Conservation (phyloP, 2,329 filamentous ascomycete genomes). For the Corinectria fuckeliana region DNA sequence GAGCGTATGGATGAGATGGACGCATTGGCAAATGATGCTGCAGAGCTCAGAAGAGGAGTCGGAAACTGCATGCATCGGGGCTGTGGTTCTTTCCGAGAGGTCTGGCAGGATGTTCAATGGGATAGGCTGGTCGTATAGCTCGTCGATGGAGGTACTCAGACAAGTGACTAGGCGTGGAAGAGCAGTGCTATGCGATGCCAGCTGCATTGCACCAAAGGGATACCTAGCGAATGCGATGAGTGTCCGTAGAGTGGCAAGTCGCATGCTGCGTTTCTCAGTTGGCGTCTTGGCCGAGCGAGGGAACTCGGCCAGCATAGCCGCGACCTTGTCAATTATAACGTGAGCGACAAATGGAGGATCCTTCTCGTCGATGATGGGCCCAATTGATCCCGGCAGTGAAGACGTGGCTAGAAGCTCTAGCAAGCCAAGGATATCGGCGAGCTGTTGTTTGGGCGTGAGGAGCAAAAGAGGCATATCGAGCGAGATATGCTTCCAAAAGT, state of each 20-base stretch:
- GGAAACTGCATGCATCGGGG: neutral
- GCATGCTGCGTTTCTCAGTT: slow-evolving; percentile 50
- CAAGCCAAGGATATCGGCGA: slow-evolving; percentile 68
- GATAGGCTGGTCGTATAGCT: slow-evolving; percentile 68
- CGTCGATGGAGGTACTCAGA: slow-evolving; percentile 69
- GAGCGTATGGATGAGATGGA: slow-evolving; percentile 59
- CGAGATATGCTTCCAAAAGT: slow-evolving; percentile 73
- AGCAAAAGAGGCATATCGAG: slow-evolving; percentile 71
- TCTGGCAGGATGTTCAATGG: slow-evolving; percentile 48
- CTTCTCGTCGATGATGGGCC: slow-evolving; percentile 62
- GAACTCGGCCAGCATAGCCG: slow-evolving; percentile 65
- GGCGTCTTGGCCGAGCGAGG: slow-evolving; percentile 48
- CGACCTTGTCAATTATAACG: slow-evolving; percentile 66
- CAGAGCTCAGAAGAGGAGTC: slow-evolving; percentile 45
- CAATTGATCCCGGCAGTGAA: slow-evolving; percentile 67
- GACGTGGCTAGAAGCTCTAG: slow-evolving; percentile 72
- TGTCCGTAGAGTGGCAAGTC: slow-evolving; percentile 57
- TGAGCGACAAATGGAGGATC: slow-evolving; percentile 52
- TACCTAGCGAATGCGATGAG: slow-evolving; percentile 67
- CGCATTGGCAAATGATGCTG: slow-evolving; percentile 55
- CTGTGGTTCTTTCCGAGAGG: slow-evolving; percentile 12
- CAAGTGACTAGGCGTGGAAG: slow-evolving; percentile 78
- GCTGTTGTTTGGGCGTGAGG: slow-evolving; percentile 70
- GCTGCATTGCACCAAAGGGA: slow-evolving; percentile 66
- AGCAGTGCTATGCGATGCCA: slow-evolving; percentile 72